These are phyloP conservation scores for Penicillium paradoxum DNA, from an alignment of 495 filamentous ascomycete species.

Conservation along the genomic window DNA sequence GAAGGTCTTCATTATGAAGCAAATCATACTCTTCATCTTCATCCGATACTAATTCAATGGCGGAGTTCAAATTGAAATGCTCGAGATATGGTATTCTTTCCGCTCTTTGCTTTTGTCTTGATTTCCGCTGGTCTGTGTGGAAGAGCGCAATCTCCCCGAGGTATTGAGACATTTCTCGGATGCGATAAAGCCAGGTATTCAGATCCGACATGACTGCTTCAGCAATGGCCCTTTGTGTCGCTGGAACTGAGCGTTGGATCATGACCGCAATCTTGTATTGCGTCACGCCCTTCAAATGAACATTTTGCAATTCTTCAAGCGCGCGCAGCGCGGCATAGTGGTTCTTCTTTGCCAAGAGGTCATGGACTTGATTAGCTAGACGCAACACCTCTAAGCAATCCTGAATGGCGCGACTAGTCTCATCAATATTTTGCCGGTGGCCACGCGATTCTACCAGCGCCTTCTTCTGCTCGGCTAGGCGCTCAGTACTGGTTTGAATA, in stretches of 20 bases:
- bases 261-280: slow-evolving; percentile 94
- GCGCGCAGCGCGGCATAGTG: slow-evolving; percentile 93
- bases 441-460: slow-evolving; percentile 83
- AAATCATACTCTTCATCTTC: slow-evolving; percentile 94
- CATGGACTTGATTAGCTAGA: slow-evolving; percentile 90
- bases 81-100: slow-evolving; percentile 64
- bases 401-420: slow-evolving; percentile 81
- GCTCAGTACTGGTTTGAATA: slow-evolving; percentile 93
- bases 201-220: slow-evolving; percentile 96
- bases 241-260: slow-evolving; percentile 91
- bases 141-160: slow-evolving; percentile 96
- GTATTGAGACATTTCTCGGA: slow-evolving; percentile 92
- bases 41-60: slow-evolving; percentile 91
- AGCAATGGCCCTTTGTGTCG: slow-evolving; percentile 86
- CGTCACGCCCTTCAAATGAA: slow-evolving; percentile 86
- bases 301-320: slow-evolving; percentile 92
- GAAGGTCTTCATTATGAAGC: slow-evolving; percentile 86
- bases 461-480: slow-evolving; percentile 90
- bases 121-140: slow-evolving; percentile 83
- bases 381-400: slow-evolving; percentile 89
- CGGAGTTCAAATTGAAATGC: slow-evolving; percentile 88
- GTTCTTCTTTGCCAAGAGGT: slow-evolving; percentile 82
- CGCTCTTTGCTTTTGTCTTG: slow-evolving; percentile 73
- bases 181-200: slow-evolving; percentile 95
- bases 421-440: slow-evolving; percentile 93